phyloP scores from a whole-genome alignment of 805 yeast species.

The Monosporozyma yasuniensis region DNA sequence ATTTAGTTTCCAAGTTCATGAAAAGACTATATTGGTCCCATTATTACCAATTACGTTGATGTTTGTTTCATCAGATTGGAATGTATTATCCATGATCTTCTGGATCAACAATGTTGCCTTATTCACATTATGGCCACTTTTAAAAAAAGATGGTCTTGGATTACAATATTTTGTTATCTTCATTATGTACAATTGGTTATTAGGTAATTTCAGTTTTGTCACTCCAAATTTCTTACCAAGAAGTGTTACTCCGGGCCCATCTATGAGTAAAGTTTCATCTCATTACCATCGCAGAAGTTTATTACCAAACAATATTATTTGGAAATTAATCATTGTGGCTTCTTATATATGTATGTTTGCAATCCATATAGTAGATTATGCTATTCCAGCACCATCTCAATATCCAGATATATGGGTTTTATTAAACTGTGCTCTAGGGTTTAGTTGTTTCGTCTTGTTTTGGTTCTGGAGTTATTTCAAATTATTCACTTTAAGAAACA shows the following conservation, averaged over 20 bases:
- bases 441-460: slow-evolving; percentile 62
- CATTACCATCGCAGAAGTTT: slow-evolving; percentile 33
- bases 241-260: slow-evolving; percentile 38
- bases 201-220: slow-evolving; percentile 53
- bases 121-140: slow-evolving; percentile 82
- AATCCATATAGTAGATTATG: slow-evolving; percentile 47
- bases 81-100: slow-evolving; percentile 60
- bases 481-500: slow-evolving; percentile 30
- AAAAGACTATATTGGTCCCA: slow-evolving; percentile 83
- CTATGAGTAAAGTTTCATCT: slow-evolving; percentile 28
- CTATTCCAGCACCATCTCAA: slow-evolving; percentile 41
- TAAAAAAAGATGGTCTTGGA: slow-evolving; percentile 62
- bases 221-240: slow-evolving; percentile 38
- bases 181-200: slow-evolving; percentile 67
- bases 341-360: slow-evolving; percentile 45
- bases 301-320: slow-evolving; percentile 41
- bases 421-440: slow-evolving; percentile 62
- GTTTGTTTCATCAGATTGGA: slow-evolving; percentile 41
- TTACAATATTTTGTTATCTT: slow-evolving; percentile 63
- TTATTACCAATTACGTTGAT: slow-evolving; percentile 74
- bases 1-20: slow-evolving; percentile 94
- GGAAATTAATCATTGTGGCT: slow-evolving; percentile 42
- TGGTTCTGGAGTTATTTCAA: slow-evolving; percentile 78
- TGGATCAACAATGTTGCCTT: slow-evolving; percentile 84
- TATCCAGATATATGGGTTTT: slow-evolving; percentile 86